Evolutionary conservation across 1,284 basidiomycete species (phyloP).

Genomic region (Ustanciosporium gigantosporum): DNA sequence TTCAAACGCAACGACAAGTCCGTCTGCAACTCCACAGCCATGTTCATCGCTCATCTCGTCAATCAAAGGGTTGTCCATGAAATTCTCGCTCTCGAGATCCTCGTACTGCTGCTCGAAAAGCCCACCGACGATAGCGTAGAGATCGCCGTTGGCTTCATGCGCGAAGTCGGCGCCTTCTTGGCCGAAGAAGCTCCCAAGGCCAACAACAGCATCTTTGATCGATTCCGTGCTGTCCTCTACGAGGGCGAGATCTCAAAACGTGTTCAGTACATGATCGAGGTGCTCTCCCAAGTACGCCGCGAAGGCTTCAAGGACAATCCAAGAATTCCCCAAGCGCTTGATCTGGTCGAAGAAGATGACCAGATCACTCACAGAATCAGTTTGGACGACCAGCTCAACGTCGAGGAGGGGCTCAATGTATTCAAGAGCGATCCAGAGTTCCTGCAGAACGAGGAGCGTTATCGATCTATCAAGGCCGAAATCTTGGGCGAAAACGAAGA

Average conservation of each 20-base stretch:
- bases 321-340: constrained; percentile 85
- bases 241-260: constrained; percentile 92
- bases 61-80: constrained; percentile 95
- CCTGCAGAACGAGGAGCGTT: constrained; percentile 89
- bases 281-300: constrained; percentile 74
- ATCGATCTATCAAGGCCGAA: constrained; percentile 85
- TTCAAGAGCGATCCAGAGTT: constrained; percentile 93
- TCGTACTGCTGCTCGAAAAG: constrained; percentile 87
- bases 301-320: constrained; percentile 99
- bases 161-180: constrained; percentile 94
- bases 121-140: constrained; percentile 98
- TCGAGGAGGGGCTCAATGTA: constrained; percentile 91
- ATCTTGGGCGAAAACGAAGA: constrained; percentile 72
- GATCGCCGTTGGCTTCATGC: constrained; percentile 95
- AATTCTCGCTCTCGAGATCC: constrained; percentile 89
- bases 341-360: constrained; percentile 89
- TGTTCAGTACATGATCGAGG: constrained; percentile 99
- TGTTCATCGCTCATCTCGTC: constrained; percentile 94
- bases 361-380: constrained; percentile 92
- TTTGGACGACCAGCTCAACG: constrained; percentile 87
- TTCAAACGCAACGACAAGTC: constrained; percentile 99
- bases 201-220: constrained; percentile 88
- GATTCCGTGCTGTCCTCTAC: constrained; percentile 93
- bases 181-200: constrained; percentile 91
- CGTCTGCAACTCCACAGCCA: constrained; percentile 89